Evolutionary conservation across 495 filamentous ascomycete species (phyloP).

Genomic region (Penicillium parvum): DNA sequence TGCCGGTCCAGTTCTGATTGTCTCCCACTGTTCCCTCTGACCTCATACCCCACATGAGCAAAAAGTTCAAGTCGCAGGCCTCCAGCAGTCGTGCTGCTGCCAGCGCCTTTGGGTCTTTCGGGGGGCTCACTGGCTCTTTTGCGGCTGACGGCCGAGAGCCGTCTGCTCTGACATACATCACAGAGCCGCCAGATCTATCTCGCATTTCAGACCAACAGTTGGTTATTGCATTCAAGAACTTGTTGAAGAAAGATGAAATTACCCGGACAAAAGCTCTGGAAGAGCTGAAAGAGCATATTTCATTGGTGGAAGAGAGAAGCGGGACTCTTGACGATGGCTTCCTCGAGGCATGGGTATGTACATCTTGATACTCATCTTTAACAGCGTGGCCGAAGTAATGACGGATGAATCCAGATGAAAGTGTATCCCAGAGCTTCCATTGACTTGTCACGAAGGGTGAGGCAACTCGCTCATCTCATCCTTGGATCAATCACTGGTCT

Average conservation of each 20-base stretch:
- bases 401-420: conserved; percentile 54
- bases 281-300: conserved; percentile 66
- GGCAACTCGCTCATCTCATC: conserved; percentile 72
- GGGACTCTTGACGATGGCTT: conserved; percentile 68
- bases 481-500: conserved; percentile 68
- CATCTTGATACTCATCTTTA: conserved; percentile 9
- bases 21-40: conserved; percentile 29
- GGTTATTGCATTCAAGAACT: conserved; percentile 84
- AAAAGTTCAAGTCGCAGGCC: conserved; percentile 66
- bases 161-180: conserved; percentile 74
- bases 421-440: conserved; percentile 85
- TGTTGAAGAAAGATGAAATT: conserved; percentile 85
- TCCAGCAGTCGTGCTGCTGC: conserved; percentile 65
- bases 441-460: conserved; percentile 79
- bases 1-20: conserved; percentile 3
- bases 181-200: conserved; percentile 78
- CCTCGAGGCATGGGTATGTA: conserved; percentile 81
- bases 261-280: conserved; percentile 93
- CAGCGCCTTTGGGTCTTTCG: conserved; percentile 44
- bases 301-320: conserved; percentile 37
- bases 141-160: conserved; percentile 40
- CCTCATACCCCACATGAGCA: conserved; percentile 56
- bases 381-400: not conserved
- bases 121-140: conserved; percentile 44
- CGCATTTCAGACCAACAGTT: conserved; percentile 72